These are phyloP conservation scores for Pichia gijzeniarum DNA, from an alignment of 805 yeast species.

Conservation along the genomic window DNA sequence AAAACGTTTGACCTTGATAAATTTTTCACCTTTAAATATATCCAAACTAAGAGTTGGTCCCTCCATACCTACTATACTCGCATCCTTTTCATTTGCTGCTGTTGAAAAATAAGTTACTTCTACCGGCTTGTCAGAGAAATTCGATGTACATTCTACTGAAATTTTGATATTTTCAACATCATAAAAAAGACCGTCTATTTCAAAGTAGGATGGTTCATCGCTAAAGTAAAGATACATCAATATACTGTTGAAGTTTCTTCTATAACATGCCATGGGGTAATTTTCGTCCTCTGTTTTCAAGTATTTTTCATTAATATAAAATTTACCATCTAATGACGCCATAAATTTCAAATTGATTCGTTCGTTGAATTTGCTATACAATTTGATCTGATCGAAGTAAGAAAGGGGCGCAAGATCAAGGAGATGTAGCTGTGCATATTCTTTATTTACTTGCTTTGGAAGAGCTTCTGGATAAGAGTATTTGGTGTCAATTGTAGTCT, in stretches of 20 bases:
- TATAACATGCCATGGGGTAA: conserved; percentile 19
- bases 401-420: not conserved
- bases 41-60: not conserved
- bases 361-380: not conserved
- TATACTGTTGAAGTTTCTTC: conserved; percentile 18
- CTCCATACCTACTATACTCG: not conserved
- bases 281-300: conserved; percentile 4
- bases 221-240: conserved; percentile 10
- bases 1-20: conserved; percentile 31
- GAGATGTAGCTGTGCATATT: not conserved
- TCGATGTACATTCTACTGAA: conserved; percentile 12
- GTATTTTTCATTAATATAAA: conserved; percentile 15
- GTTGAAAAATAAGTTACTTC: conserved; percentile 8
- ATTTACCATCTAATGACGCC: conserved; percentile 17
- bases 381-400: not conserved
- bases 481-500: too few relatives aligned
- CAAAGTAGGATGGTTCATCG: conserved; percentile 7
- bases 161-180: conserved; percentile 10
- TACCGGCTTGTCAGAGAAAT: conserved; percentile 13
- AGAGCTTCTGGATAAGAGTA: too few relatives aligned
- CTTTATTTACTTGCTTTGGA: too few relatives aligned
- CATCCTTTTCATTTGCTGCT: not conserved
- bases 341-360: not conserved
- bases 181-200: not conserved
- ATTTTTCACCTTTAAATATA: conserved; percentile 2